Evolutionary conservation across 495 filamentous ascomycete species (phyloP), one percentile per base, ranked within the genome.

Genomic region (Hypomontagnella submonticulosa): DNA sequence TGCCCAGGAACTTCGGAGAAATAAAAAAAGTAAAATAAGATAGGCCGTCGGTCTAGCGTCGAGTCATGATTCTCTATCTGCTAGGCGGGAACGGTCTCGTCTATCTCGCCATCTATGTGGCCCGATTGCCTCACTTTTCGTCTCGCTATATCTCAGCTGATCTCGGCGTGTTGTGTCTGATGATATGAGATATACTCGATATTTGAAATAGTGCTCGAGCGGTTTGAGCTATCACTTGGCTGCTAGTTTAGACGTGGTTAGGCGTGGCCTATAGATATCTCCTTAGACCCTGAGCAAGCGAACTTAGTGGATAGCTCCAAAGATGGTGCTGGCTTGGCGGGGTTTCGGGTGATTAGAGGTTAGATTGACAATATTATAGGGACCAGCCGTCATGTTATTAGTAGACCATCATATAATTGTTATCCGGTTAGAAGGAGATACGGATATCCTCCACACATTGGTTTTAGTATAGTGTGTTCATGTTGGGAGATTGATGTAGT

Each of bases 1-100:
- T 41, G 42, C 37, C 50, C 43, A 37, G 47, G 46, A 63, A 72
- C 61, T 49, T 68, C 64, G 67, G 58, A 65, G 61, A 70, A 71
- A 62, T 55, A 57, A 64, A 69, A 63, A 68, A 57, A 53, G 32
- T 27, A 27, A 61, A 34, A 53, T 41, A 32, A 63, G 47, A 63
- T 65, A 58, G 60, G 63, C 64, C 13, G 37, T 30, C 55, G 37
- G 23, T 33, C 32, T 52, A 60, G 32, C n/a, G 42, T 38, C 36
- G 40, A 47, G 32, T 63, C 49, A 60, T 63, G n/a, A 20, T 37
- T 49, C 54, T 44, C 27, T 33, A 20, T 37, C 9, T 27, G 23
- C 32, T 47, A 46, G 47, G 23, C 46, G 0, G 20, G 40, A n/a
- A 44, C 43, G 10, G 50, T 56, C n/a, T 46, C n/a, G 43, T 50